A percentile compares a stretch with the other conserved stretches of the same genome.
These are phyloP conservation scores for Urtica urens DNA, from an alignment of 306 rosid species.

Conservation along the genomic window DNA sequence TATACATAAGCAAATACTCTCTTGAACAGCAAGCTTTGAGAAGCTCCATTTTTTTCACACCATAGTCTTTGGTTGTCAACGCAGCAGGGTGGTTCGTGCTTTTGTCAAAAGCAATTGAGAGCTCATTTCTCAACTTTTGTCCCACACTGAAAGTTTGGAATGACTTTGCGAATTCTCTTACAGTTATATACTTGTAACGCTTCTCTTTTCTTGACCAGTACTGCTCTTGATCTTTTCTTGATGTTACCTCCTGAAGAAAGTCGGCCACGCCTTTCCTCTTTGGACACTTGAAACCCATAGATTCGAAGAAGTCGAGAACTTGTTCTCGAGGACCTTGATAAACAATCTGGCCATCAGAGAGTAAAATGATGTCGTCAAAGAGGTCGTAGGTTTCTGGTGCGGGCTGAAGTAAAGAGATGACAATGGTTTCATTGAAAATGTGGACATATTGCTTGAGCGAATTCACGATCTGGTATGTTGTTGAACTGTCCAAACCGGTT, in stretches of 20 bases:
- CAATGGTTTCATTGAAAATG: slow-evolving; percentile 23
- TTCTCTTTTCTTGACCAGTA: slow-evolving; percentile 25
- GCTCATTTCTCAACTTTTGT: slow-evolving; percentile 18
- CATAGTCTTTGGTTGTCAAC: slow-evolving; percentile 24
- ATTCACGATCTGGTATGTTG: slow-evolving; percentile 37
- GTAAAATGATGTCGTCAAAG: slow-evolving; percentile 34
- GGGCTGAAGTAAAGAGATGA: slow-evolving; percentile 39
- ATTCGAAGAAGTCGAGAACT: slow-evolving; percentile 28
- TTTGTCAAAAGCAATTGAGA: slow-evolving; percentile 23
- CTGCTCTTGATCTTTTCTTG: slow-evolving; percentile 38
- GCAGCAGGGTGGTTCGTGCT: slow-evolving; percentile 32
- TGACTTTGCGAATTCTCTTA: slow-evolving; percentile 21
- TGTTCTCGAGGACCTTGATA: slow-evolving; percentile 32
- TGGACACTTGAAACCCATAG: slow-evolving; percentile 33
- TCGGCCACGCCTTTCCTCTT: slow-evolving; percentile 35
- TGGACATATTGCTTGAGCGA: slow-evolving; percentile 28
- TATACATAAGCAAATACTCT: slow-evolving; percentile 30
- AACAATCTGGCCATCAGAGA: slow-evolving; percentile 31
- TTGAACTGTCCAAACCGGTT: slow-evolving; percentile 34
- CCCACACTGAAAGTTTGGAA: slow-evolving; percentile 31
- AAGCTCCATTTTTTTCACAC: slow-evolving; percentile 21
- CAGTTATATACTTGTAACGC: slow-evolving; percentile 20
- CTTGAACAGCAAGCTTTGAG: slow-evolving; percentile 24
- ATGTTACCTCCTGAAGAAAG: slow-evolving; percentile 41
- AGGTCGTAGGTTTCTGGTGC: slow-evolving; percentile 39